Evolutionary conservation across 192 early-diverging fungal species (phyloP).

Genomic region (Coemansia javaensis): DNA sequence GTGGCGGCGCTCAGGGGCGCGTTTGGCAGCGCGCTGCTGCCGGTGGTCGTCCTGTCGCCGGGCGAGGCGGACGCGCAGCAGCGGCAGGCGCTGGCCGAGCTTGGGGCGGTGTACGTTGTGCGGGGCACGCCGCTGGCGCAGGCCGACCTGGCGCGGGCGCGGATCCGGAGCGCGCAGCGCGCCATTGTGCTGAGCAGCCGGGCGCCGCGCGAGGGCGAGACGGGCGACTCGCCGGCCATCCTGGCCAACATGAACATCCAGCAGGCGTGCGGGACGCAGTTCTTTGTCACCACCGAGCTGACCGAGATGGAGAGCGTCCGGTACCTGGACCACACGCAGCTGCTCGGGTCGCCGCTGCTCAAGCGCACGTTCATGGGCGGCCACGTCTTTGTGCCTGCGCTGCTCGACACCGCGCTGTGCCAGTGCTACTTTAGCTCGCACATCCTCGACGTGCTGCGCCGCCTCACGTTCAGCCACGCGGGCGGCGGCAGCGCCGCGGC

Average conservation of each 20-base stretch:
- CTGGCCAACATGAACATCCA: slow-evolving; percentile 50
- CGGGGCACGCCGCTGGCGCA: slow-evolving; percentile 41
- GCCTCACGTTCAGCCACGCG: slow-evolving; percentile 41
- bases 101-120: slow-evolving; percentile 34
- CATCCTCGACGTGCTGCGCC: slow-evolving; percentile 37
- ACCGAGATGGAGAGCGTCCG: slow-evolving; percentile 36
- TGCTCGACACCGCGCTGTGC: slow-evolving; percentile 43
- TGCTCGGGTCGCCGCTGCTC: slow-evolving; percentile 40
- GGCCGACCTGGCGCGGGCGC: slow-evolving; percentile 33
- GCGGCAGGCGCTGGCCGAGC: slow-evolving; percentile 9
- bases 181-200: slow-evolving; percentile 37
- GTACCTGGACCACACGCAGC: slow-evolving; percentile 43
- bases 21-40: slow-evolving; percentile 25
- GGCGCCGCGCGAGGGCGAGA: slow-evolving; percentile 2
- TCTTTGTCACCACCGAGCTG: slow-evolving; percentile 42
- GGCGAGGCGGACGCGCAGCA: slow-evolving; percentile 10
- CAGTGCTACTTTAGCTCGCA: slow-evolving; percentile 52
- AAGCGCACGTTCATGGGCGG: slow-evolving; percentile 50
- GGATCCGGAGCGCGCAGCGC: slow-evolving; percentile 28
- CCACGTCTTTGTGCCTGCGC: slow-evolving; percentile 41
- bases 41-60: slow-evolving; percentile 35
- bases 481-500: not conserved
- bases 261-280: slow-evolving; percentile 23
- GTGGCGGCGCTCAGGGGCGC: slow-evolving; percentile 40
- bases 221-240: slow-evolving; percentile 36